Conservation (phyloP, 2,329 filamentous ascomycete genomes). For the Ophiostoma himal-ulmi region DNA sequence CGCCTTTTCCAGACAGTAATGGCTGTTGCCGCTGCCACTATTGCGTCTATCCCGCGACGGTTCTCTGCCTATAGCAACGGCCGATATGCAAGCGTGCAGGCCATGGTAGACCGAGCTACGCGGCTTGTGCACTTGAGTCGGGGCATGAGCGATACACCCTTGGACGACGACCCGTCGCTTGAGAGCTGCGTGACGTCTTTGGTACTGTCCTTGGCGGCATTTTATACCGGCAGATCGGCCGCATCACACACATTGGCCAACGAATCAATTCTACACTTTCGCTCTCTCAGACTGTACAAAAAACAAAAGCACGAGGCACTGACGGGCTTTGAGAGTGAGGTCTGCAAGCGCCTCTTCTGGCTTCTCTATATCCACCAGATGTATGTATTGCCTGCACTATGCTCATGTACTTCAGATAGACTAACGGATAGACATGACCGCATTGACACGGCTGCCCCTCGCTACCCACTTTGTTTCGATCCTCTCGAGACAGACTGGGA, state of each 20-base stretch:
- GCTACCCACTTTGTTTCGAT: background rate
- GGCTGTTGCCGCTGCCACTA: background rate
- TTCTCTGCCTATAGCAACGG: constrained; percentile 2
- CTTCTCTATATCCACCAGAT: background rate
- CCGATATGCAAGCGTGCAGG: constrained; percentile 13
- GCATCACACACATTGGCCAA: background rate
- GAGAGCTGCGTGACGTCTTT: background rate
- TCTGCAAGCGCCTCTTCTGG: background rate
- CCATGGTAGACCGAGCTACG: constrained; percentile 5
- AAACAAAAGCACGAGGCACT: background rate
- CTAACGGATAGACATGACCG: background rate
- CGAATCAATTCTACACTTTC: background rate
- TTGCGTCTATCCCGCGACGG: constrained; percentile 3
- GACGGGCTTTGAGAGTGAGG: background rate
- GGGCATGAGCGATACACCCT: background rate
- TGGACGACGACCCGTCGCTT: background rate
- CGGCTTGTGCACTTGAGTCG: constrained; percentile 6
- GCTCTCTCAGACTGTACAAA: background rate
- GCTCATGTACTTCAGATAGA: background rate
- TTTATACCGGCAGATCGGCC: background rate
- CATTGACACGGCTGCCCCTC: background rate
- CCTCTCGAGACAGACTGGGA: background rate
- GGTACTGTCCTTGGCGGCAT: background rate
- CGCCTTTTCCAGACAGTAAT: background rate
- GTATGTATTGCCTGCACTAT: background rate